Base-by-base conservation (phyloP, 176 grass and related monocot species). In the Oropetium thomaeum region DNA sequence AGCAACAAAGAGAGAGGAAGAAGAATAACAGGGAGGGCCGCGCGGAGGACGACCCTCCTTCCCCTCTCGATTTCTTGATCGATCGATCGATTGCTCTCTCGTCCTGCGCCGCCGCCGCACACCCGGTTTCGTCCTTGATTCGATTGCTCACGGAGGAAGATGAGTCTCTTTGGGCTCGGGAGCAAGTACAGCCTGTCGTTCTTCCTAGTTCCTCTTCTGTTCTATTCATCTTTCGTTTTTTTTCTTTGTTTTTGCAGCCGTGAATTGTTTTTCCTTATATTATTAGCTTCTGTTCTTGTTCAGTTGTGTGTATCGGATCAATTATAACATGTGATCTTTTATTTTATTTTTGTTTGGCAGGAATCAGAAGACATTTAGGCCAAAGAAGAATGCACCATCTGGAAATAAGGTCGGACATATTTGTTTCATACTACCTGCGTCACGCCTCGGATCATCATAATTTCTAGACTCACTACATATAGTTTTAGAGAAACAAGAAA, bases 351-450 rank as follows among this genome's bases (percentile, higher is more conserved):
- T n/a, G n/a, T n/a, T n/a, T 39, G 5, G 13, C 69, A 98, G 84
- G 74, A 98, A 98, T 77, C 95, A 98, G 75, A 98, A 86, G 89
- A 98, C 95, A 27, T 98, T 98, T 82, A 79, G 95, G 75, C 95
- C 95, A 12, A 98, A 97, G 83, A 98, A 98, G 80, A 92, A 98
- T 88, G 95, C 86, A 60, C 83, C 95, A 9, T 94, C 95, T 25
- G 86, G 95, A 49, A 94, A 94, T 78, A 98, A 94, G 91, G 95
- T 98, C 35, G 0, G 17, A 7, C 23, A 44, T 48, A 3, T 1
- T 15, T 53, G 42, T 32, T 53, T 52, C 33, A 16, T 60, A 6
- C 8, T 65, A 14, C 28, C 4, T 33, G 31, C 28, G 4, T 39
- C 11, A 51, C 67, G 9, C 12, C 70, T 63, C n/a, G n/a, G n/a